Base-by-base conservation (phyloP, 2,329 filamentous ascomycete genomes). In the Exophiala sp. region DNA sequence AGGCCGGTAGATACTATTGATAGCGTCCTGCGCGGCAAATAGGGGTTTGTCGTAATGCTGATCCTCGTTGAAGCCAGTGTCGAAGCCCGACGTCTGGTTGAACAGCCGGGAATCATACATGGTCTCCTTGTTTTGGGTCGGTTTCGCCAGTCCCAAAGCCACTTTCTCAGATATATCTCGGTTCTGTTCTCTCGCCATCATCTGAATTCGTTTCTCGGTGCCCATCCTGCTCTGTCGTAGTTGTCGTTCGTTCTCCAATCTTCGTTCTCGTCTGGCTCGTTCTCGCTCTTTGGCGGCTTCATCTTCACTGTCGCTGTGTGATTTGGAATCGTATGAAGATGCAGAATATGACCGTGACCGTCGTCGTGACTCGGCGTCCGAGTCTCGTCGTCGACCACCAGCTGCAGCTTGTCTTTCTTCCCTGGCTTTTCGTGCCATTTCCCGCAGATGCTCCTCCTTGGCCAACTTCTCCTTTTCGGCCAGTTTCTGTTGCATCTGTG, bases 101-200 rank as follows among this genome's bases (percentile, higher is more conserved):
- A 98, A 98, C 23, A 98, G 72, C 34, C 93, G 79, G 1, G 89
- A 94, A 71, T 98, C 93, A 72, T 94, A 98, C 93, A 97, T 97
- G 19, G 86, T 83, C 68, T 98, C 93, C 48, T 85, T 85, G 43
- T 83, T 86, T 65, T 93, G 86, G 2, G 93, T 96, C 2, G 93
- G 93, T 68, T 97, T 98, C 4, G 93, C 93, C 42, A 97, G 72
- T 2, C 93, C 93, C 4, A 98, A 78, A 1, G 93, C 93, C 27
- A 98, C 87, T 73, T 96, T 97, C 66, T 98, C 93, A 1, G 87
- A 93, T 43, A 98, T 95, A 67, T 98, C 93, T 60, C 93, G 87
- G 66, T 95, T 90, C 66, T 97, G 91, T 68, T 97, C 91, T 19
- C 90, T 82, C 0, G 91, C 91, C 78, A 97, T 85, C 70, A 94